Base-by-base conservation (phyloP, 441 rosid genomes). In the Gossypium gossypioides region DNA sequence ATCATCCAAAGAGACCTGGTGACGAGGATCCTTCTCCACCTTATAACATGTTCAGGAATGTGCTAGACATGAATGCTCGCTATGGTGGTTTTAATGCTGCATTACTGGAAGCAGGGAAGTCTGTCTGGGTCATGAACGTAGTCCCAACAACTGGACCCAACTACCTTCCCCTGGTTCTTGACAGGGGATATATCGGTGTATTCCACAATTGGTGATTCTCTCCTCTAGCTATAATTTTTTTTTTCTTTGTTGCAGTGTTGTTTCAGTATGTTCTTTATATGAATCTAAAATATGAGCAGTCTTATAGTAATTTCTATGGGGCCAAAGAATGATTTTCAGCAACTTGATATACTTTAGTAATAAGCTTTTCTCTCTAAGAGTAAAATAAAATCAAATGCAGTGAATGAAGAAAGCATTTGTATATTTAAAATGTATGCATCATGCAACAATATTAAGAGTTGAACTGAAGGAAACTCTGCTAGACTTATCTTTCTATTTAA, bases 1-100 rank as follows among this genome's bases (percentile, higher is more conserved):
- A 96, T 82, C 99, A 96, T 81, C 99, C 98, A 3, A 96, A 96
- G 80, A 91, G 99, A 81, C 98, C 97, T 0, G 99, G 98, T 8
- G 94, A 90, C 44, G 98, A 96, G 83, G 99, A 96, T 78, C 98
- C 99, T 60, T 84, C 90, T 2, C 97, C 99, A 19, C 98, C 99
- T 32, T 96, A 86, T 80, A 96, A 93, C 87, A 96, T 91, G 97
- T 84, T 93, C 50, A 84, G 97, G 77, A 96, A 96, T 77, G 97
- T 96, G 57, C 83, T 96, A 25, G 99, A 96, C 78, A 96, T 93
- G 99, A 96, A 96, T 80, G 88, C 99, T 74, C 94, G 76, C 75
- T 89, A 84, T 67, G 98, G 99, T 68, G 97, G 99, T 46, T 84
- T 96, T 63, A 96, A 90, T 77, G 78, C 96, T 71, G 97, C 97